These are phyloP conservation scores for Lepraria neglecta DNA, from an alignment of 495 filamentous ascomycete genomes.

Conservation along the genomic window DNA sequence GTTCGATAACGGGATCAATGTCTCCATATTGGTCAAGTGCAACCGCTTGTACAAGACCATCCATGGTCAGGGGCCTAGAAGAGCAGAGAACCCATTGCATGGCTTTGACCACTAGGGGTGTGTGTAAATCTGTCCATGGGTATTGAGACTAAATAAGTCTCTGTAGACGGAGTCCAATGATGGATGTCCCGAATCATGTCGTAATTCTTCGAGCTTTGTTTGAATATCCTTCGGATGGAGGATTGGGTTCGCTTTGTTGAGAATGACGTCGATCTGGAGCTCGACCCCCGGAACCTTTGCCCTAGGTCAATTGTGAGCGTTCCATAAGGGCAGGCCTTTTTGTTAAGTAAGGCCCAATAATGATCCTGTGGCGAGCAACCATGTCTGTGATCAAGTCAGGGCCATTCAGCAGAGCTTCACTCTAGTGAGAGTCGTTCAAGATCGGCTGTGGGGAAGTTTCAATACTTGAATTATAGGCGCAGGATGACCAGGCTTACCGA, in stretches of 20 bases:
- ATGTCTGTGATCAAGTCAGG: constrained; percentile 5
- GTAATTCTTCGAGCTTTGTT: background rate
- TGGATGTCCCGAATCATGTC: background rate
- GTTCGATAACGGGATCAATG: background rate
- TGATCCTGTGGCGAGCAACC: background rate
- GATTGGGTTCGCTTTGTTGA: background rate
- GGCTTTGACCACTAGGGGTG: background rate
- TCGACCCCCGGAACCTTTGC: background rate
- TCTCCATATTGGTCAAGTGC: background rate
- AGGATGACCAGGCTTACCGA: background rate
- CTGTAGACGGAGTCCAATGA: background rate
- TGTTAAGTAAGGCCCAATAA: background rate
- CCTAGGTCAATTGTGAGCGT: background rate
- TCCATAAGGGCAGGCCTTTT: too few species aligned
- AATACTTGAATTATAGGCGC: background rate
- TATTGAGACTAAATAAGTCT: background rate
- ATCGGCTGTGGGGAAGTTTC: background rate
- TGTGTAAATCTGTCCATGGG: background rate
- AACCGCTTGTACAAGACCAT: background rate
- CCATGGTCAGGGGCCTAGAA: background rate
- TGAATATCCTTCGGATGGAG: background rate
- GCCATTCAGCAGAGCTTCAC: background rate
- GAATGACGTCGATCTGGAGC: background rate
- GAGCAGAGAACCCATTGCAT: background rate
- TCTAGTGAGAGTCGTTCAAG: background rate